Base-by-base conservation (phyloP, 2,329 filamentous ascomycete genomes). In the Cordyceps pruinosa region DNA sequence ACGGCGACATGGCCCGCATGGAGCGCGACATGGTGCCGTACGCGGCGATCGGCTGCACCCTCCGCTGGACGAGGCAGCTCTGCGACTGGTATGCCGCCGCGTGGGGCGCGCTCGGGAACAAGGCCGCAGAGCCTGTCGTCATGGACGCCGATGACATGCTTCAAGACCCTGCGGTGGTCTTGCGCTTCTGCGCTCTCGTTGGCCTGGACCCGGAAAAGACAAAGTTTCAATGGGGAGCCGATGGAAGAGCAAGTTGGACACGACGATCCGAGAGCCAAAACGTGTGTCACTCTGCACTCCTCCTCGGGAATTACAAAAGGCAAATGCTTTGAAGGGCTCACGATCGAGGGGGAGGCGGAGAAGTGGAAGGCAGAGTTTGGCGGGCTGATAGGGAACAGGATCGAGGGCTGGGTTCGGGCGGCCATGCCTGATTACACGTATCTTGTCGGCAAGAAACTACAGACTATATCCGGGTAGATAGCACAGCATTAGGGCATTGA, bases 331-430 rank as follows among this genome's bases (percentile, higher is more conserved):
- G 58, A 57, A 0, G 23, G 59, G 5, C 35, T 62, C n/a, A 53
- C 58, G 6, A 59, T 62, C 10, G 55, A 57, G 26, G 41, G 19
- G 5, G 54, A 61, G 58, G 59, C 45, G 5, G 32, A 49, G 25
- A 58, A 60, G 53, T 62, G 61, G 61, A 54, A 48, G 47, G 46
- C 15, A 10, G 59, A 61, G 41, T 59, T 61, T 58, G 59, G 58
- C 9, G 50, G 58, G n/a, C 52, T 44, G 13, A 19, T 35, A 3
- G 58, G 49, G 12, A 23, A 10, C 19, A 55, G 46, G 28, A 28
- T 61, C 5, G 58, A 58, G 35, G 25, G 41, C 19, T 58, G 35
- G 55, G 59, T 59, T 12, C 39, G 57, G 10, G 53, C 25, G 1
- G 57, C 57, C 9, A 56, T 60, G 57, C 47, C 57, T 5, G 46